These are phyloP conservation scores for Cordyceps militaris DNA, from an alignment of 2,329 filamentous ascomycete genomes.

Conservation along the genomic window DNA sequence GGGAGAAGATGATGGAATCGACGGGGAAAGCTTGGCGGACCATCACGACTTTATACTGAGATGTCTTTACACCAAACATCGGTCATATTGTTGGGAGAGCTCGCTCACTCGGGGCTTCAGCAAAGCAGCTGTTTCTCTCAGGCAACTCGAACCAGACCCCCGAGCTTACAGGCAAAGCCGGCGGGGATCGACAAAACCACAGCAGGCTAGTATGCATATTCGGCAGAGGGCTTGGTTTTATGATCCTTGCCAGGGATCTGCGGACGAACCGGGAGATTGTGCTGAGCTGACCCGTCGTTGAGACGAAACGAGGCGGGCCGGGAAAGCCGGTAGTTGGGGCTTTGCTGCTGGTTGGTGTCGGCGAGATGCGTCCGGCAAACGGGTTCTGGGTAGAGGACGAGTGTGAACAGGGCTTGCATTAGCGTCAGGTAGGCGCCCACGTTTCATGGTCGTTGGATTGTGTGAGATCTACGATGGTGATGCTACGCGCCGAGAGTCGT, in stretches of 20 bases:
- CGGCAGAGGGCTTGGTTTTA: background rate
- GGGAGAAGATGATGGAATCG: background rate
- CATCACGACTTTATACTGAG: background rate
- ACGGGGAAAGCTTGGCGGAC: background rate
- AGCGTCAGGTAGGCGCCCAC: constrained; percentile 2
- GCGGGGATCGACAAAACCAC: background rate
- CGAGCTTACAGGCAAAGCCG: too few relatives aligned
- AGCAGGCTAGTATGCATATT: background rate
- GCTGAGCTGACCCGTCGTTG: background rate
- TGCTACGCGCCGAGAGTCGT: background rate
- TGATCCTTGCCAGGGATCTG: too few relatives aligned
- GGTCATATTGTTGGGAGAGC: too few relatives aligned
- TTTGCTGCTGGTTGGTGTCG: too few relatives aligned
- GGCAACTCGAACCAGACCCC: too few relatives aligned
- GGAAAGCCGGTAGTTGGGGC: background rate
- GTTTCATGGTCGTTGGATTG: background rate
- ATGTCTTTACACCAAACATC: background rate
- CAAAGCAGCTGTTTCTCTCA: too few relatives aligned
- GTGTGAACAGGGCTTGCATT: background rate
- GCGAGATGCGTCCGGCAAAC: too few relatives aligned
- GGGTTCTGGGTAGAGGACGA: too few relatives aligned
- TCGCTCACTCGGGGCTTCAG: too few relatives aligned
- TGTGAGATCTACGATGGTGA: background rate
- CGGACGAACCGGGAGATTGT: too few relatives aligned
- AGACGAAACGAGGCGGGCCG: too few relatives aligned